phyloP scores from a whole-genome alignment of 1,284 basidiomycete species.

The Cystobasidiaceae sp. region DNA sequence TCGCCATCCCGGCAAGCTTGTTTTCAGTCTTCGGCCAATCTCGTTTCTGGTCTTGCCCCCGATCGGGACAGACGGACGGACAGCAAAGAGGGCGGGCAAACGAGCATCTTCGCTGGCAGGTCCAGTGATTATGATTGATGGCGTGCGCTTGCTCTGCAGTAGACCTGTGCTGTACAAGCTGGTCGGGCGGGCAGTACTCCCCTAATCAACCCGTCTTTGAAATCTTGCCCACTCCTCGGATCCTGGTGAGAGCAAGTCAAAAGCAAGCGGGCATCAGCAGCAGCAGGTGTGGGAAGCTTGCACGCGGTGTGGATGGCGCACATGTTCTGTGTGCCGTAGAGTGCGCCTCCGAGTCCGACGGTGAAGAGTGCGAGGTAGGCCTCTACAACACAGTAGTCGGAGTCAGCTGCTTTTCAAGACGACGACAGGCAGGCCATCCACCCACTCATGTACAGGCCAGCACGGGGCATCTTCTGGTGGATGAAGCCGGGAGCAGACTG shows the following conservation, averaged over 20 bases:
- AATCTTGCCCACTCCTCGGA: conserved; percentile 12
- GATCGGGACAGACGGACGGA: too few relatives aligned
- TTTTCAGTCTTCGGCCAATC: too few relatives aligned
- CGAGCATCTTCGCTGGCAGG: too few relatives aligned
- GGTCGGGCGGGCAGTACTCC: too few relatives aligned
- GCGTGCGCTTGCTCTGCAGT: too few relatives aligned
- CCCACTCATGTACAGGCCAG: conserved; percentile 42
- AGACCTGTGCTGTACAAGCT: too few relatives aligned
- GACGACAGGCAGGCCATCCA: background rate
- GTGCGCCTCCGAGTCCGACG: conserved; percentile 37
- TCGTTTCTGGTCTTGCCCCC: too few relatives aligned
- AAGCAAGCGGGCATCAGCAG: background rate
- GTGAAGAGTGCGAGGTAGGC: conserved; percentile 39
- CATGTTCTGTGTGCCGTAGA: conserved; percentile 33
- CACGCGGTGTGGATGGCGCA: background rate
- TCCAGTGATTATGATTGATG: too few relatives aligned
- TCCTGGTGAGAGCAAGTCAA: background rate
- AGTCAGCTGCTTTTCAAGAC: background rate
- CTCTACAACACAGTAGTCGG: conserved; percentile 12
- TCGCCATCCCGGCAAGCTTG: too few relatives aligned
- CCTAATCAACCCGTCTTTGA: background rate
- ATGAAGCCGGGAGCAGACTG: conserved; percentile 35
- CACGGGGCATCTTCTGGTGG: conserved; percentile 41
- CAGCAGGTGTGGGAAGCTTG: background rate
- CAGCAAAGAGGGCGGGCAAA: too few relatives aligned